These are phyloP conservation scores for Kockovaella imperatae DNA, from an alignment of 768 basidiomycete species.

Conservation along the genomic window DNA sequence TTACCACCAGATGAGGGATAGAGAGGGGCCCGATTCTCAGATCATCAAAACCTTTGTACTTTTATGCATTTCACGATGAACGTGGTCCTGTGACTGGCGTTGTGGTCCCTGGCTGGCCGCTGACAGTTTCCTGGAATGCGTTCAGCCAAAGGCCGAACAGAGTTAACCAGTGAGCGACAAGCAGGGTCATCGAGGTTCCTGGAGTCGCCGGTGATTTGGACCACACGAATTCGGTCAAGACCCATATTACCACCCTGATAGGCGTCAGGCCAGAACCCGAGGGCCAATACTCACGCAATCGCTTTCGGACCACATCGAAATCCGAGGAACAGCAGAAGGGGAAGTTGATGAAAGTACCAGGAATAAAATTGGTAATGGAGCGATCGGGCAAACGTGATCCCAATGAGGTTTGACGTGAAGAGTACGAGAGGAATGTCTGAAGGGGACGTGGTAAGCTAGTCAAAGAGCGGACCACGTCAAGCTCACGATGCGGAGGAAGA, in stretches of 20 bases:
- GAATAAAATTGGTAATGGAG: conserved; percentile 97
- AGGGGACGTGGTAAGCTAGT: background rate
- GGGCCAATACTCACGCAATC: conserved; percentile 11
- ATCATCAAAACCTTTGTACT: too few relatives aligned
- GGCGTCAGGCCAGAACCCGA: background rate
- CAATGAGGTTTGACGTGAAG: conserved; percentile 85
- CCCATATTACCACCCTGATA: background rate
- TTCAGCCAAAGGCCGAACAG: too few relatives aligned
- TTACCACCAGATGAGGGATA: too few relatives aligned
- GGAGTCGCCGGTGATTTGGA: too few relatives aligned
- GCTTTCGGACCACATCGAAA: conserved; percentile 55
- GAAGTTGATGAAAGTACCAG: conserved; percentile 90
- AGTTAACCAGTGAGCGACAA: too few relatives aligned
- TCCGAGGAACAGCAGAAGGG: conserved; percentile 63
- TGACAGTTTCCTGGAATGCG: too few relatives aligned
- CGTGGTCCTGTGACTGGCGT: too few relatives aligned
- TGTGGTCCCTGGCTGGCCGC: too few relatives aligned
- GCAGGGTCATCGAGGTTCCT: too few relatives aligned
- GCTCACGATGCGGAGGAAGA: conserved; percentile 61
- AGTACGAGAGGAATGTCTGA: conserved; percentile 71
- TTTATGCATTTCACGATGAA: too few relatives aligned
- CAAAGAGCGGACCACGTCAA: background rate
- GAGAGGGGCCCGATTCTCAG: too few relatives aligned
- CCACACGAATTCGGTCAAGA: background rate
- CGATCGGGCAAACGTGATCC: conserved; percentile 84